Conservation (phyloP, 257 asterid species). For the Nemophila menziesii region DNA sequence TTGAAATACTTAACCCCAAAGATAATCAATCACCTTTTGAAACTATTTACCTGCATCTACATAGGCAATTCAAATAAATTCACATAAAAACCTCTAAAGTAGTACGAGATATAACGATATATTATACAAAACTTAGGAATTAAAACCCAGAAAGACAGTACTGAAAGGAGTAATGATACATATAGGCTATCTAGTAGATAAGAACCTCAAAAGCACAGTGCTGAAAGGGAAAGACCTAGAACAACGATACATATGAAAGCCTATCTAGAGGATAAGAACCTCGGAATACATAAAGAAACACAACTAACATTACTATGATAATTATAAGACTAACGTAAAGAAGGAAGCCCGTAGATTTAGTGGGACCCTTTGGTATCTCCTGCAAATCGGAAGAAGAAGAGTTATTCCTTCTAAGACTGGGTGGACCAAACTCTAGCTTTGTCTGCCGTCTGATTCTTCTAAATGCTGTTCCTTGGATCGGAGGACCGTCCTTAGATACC, state of each 20-base stretch:
- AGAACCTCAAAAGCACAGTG: background rate
- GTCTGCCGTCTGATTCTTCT: conserved; percentile 33
- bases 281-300: conserved; percentile 5
- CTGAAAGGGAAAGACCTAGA: background rate
- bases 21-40: no score
- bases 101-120: background rate
- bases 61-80: no score
- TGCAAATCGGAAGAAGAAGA: background rate
- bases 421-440: conserved; percentile 4
- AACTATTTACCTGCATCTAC: no score
- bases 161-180: no score
- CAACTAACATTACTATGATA: conserved; percentile 1
- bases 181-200: no score
- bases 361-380: background rate
- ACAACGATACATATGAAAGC: background rate
- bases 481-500: conserved; percentile 8
- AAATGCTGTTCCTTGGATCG: conserved; percentile 53
- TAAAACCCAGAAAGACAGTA: background rate
- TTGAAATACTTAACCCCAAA: no score
- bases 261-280: background rate
- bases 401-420: background rate
- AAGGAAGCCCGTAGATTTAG: background rate
- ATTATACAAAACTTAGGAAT: background rate
- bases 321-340: conserved; percentile 4
- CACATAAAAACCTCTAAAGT: background rate